These are phyloP conservation scores for Withania somnifera DNA, from an alignment of 305 asterid species.

Conservation along the genomic window DNA sequence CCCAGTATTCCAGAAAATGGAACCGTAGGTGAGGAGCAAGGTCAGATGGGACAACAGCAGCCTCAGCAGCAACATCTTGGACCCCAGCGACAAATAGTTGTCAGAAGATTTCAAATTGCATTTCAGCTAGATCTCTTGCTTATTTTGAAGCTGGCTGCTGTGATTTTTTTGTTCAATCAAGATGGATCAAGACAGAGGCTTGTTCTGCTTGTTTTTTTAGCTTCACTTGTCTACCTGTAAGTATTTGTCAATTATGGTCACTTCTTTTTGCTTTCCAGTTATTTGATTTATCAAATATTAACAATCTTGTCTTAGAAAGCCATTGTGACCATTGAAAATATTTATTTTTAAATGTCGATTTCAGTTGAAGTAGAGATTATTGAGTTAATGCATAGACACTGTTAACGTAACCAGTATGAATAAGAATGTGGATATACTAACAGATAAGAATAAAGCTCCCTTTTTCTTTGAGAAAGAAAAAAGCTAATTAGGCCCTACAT, in stretches of 20 bases:
- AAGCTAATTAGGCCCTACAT: not conserved
- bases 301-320: not conserved
- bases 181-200: conserved; percentile 89
- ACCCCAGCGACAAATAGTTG: conserved; percentile 63
- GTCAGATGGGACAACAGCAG: conserved; percentile 46
- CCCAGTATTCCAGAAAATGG: conserved; percentile 43
- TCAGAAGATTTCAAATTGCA: conserved; percentile 78
- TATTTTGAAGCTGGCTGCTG: conserved; percentile 83
- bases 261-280: not conserved
- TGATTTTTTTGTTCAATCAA: conserved; percentile 86
- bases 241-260: conserved; percentile 14
- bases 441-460: not conserved
- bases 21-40: conserved; percentile 48
- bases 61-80: conserved; percentile 46
- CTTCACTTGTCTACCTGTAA: conserved; percentile 75
- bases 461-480: not conserved
- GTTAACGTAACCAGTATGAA: not conserved
- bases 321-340: not conserved
- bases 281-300: not conserved
- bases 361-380: not conserved
- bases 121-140: conserved; percentile 76
- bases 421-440: not conserved
- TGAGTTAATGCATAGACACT: not conserved
- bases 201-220: conserved; percentile 65
- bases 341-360: not conserved